Conservation (phyloP, 495 filamentous ascomycete genomes). For the Astrothelium macrocarpum region DNA sequence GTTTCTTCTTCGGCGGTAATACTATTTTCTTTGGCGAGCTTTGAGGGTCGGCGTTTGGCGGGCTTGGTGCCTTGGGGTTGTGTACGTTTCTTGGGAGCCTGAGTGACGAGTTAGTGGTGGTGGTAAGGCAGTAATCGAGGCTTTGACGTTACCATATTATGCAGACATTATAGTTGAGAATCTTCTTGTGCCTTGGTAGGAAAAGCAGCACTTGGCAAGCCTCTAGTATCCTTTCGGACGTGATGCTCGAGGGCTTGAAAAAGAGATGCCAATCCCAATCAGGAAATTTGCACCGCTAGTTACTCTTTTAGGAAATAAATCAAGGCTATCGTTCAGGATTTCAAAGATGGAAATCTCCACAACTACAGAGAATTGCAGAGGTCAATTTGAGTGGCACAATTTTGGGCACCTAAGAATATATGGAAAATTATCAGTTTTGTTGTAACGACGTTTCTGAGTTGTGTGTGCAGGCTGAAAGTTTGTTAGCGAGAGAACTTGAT, state of each 20-base stretch:
- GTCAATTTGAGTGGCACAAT: neutral
- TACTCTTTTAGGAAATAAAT: neutral
- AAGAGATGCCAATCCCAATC: too few relatives aligned
- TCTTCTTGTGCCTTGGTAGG: too few relatives aligned
- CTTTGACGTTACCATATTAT: neutral
- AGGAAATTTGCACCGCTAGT: neutral
- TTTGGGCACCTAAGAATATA: neutral
- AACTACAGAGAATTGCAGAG: neutral
- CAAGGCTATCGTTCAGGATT: neutral
- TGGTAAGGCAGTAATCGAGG: neutral
- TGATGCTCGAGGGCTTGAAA: too few relatives aligned
- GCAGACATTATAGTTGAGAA: neutral
- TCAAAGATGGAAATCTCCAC: neutral
- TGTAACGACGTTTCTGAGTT: neutral
- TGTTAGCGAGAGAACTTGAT: neutral
- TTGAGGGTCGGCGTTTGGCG: constrained; percentile 52
- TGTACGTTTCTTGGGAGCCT: neutral
- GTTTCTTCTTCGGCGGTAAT: constrained; percentile 73
- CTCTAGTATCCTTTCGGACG: too few relatives aligned
- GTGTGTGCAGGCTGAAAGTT: neutral
- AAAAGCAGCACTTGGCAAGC: too few relatives aligned
- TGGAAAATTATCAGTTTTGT: neutral
- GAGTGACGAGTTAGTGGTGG: neutral
- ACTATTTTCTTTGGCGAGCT: constrained; percentile 80
- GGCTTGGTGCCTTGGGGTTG: neutral